These are phyloP conservation scores for Kodamaea fukazawae DNA, from an alignment of 805 yeast genomes.

Conservation along the genomic window DNA sequence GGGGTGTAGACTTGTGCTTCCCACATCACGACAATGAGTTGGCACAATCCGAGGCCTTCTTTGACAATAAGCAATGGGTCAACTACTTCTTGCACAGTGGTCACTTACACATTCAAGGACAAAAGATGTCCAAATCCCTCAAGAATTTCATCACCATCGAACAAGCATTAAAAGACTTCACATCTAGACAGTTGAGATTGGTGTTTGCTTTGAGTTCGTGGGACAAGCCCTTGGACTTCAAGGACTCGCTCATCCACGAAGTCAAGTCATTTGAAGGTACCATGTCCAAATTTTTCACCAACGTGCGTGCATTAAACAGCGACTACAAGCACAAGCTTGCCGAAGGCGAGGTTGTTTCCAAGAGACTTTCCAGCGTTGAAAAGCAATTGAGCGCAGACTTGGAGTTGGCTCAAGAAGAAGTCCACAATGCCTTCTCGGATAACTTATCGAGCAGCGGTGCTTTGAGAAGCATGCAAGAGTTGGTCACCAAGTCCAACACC, in stretches of 20 bases:
- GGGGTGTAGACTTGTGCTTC: conserved; percentile 95
- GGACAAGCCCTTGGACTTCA: conserved; percentile 92
- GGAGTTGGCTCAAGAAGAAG: conserved; percentile 50
- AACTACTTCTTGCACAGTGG: conserved; percentile 97
- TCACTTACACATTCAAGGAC: conserved; percentile 97
- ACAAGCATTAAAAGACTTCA: conserved; percentile 72
- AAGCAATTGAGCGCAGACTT: conserved; percentile 53
- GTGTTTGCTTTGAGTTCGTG: conserved; percentile 90
- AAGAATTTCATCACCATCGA: conserved; percentile 94
- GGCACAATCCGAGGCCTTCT: conserved; percentile 95
- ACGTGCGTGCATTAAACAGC: conserved; percentile 73
- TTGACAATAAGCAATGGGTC: conserved; percentile 89
- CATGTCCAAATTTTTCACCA: conserved; percentile 78
- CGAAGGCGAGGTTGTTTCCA: conserved; percentile 54
- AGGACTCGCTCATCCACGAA: conserved; percentile 72
- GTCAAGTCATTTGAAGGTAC: conserved; percentile 74
- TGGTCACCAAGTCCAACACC: conserved; percentile 68
- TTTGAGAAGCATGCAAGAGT: conserved; percentile 59
- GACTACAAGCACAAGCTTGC: conserved; percentile 55
- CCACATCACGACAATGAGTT: conserved; percentile 99
- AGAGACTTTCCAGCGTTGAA: conserved; percentile 58
- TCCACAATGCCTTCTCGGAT: conserved; percentile 82
- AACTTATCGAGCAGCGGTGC: conserved; percentile 80
- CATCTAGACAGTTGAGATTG: conserved; percentile 81
- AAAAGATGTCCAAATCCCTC: conserved; percentile 93